Evolutionary conservation across 1,284 basidiomycete genomes (phyloP), one percentile per base, ranked within the genome.

Genomic region (Fereydounia khargensis): DNA sequence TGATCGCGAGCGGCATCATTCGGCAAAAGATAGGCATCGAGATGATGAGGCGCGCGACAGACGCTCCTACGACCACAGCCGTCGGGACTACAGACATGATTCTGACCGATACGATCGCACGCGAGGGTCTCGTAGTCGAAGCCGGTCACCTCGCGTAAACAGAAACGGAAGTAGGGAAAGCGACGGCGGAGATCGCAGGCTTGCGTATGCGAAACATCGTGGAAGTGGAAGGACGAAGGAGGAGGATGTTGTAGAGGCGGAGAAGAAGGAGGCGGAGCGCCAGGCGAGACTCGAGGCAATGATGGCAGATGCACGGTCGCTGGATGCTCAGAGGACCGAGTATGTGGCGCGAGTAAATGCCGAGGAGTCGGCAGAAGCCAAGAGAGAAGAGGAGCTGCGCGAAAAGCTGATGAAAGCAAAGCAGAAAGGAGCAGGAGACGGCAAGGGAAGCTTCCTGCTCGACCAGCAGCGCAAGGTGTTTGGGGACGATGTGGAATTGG

Each of bases 271-370:
- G 35, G 81, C 83, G 1, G 84, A 86, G 42, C 86, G 90, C 23
- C 85, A 85, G 2, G 87, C 88, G 18, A 85, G 86, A 23, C 80
- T 96, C 16, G 90, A 88, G 0, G 87, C 88, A 9, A 95, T 96
- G 91, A 79, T 85, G 20, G 76, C 81, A 1, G 83, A 86, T 56
- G 91, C 91, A 1, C 76, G 79, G 20, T 73, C 78, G 14, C 80
- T 91, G 79, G 80, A 81, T 28, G 70, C 74, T 1, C 84, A 88
- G 43, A 82, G 89, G n/a, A 40, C 36, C 31, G 56, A 58, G 4
- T 60, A 64, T 35, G 41, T 74, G 10, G 39, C 41, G 14, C 59
- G 57, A 33, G 57, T 73, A 30, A 51, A 55, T 16, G 52, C 47
- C 2, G 47, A 66, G 17, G 72, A 74, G 32, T 40, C 42, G 1